These are phyloP conservation scores for Hysterangium stoloniferum DNA, from an alignment of 768 basidiomycete species.

Conservation along the genomic window DNA sequence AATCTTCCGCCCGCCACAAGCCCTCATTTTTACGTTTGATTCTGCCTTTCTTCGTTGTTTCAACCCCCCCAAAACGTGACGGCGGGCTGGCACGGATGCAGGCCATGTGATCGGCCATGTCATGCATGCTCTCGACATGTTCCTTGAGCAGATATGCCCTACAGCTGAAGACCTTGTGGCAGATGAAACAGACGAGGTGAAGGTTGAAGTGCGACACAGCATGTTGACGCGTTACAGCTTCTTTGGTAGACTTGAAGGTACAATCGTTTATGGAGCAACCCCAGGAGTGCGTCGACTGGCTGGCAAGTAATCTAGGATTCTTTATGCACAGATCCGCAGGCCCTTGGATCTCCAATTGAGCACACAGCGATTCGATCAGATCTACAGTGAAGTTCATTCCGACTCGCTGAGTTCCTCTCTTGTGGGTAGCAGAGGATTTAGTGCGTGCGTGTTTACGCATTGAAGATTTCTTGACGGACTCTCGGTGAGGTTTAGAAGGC, in stretches of 20 bases:
- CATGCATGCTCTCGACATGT: background rate
- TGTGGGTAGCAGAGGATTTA: no score
- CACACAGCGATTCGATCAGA: background rate
- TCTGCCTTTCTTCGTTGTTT: background rate
- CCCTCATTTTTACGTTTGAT: background rate
- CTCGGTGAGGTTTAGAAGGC: background rate
- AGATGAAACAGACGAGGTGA: background rate
- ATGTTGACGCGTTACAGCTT: background rate
- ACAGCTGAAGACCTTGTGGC: background rate
- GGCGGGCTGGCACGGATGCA: background rate
- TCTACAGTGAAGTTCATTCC: background rate
- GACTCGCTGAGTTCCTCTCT: background rate
- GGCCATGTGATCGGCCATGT: background rate
- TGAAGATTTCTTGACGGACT: background rate
- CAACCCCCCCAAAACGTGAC: background rate
- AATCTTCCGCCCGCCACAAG: background rate
- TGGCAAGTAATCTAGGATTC: background rate
- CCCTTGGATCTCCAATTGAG: background rate
- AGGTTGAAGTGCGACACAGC: background rate
- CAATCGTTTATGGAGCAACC: background rate
- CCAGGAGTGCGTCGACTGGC: background rate
- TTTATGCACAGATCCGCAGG: background rate
- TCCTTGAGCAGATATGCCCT: background rate
- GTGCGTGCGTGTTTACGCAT: no score
- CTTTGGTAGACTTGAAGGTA: background rate